phyloP scores from a whole-genome alignment of 108 stramenopile species.

The Pseudonitzschia delicatissima region DNA sequence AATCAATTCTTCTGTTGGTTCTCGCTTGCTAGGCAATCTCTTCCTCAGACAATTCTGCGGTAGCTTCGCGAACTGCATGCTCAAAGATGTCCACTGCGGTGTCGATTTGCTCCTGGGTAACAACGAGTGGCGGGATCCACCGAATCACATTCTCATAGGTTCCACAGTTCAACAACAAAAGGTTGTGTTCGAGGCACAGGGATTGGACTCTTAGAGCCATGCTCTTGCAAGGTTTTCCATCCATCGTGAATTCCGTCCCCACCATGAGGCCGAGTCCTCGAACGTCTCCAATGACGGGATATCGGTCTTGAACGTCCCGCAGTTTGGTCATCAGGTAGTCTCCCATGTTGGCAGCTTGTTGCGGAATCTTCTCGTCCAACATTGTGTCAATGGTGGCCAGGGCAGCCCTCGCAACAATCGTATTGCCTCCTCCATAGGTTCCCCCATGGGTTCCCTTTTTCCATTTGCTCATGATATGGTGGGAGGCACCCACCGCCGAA shows the following conservation, averaged over 20 bases:
- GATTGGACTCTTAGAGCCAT: constrained; percentile 6
- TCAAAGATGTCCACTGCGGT: constrained; percentile 11
- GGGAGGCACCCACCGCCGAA: constrained; percentile 52
- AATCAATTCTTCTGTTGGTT: too few species aligned
- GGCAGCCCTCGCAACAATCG: constrained; percentile 65
- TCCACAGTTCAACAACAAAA: constrained; percentile 7
- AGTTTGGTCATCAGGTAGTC: constrained; percentile 39
- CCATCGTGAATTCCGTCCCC: constrained; percentile 51
- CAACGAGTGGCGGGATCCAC: constrained; percentile 19
- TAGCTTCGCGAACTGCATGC: background rate
- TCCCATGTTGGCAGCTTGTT: constrained; percentile 44
- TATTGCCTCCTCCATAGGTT: constrained; percentile 64
- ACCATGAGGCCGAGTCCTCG: constrained; percentile 69
- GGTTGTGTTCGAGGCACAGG: constrained; percentile 4
- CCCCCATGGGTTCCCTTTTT: constrained; percentile 65
- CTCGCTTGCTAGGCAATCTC: background rate
- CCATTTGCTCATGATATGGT: constrained; percentile 49
- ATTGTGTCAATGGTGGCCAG: constrained; percentile 58
- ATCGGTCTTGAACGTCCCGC: constrained; percentile 23
- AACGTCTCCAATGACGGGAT: constrained; percentile 50
- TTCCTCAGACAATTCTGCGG: background rate
- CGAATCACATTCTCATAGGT: constrained; percentile 22
- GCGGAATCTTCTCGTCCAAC: constrained; percentile 48
- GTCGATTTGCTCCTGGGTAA: constrained; percentile 7
- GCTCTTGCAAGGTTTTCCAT: background rate